Evolutionary conservation across 2,329 filamentous ascomycete genomes (phyloP).

Genomic region (Colletotrichum orchidophilum): DNA sequence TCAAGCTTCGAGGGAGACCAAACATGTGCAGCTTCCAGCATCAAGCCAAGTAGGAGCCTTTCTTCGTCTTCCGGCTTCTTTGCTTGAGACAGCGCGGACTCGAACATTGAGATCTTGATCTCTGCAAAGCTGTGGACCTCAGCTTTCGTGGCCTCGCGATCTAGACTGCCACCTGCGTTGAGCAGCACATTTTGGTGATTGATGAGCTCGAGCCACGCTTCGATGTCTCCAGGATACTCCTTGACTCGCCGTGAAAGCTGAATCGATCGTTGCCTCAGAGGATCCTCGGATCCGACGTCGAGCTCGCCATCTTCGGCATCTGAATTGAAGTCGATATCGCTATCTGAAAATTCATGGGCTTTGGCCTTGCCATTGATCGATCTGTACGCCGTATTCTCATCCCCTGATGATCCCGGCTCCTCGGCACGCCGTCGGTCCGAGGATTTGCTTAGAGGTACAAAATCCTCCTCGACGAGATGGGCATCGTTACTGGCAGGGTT

Average conservation of each 20-base stretch:
- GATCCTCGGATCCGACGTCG: constrained; percentile 48
- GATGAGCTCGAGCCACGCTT: constrained; percentile 82
- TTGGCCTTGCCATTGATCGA: constrained; percentile 74
- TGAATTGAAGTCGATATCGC: constrained; percentile 59
- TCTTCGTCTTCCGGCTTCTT: constrained; percentile 59
- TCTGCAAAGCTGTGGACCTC: constrained; percentile 78
- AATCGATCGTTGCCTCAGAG: constrained; percentile 64
- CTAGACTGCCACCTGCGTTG: constrained; percentile 53
- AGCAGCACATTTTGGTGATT: constrained; percentile 79
- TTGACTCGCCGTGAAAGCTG: constrained; percentile 72
- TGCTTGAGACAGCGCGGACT: constrained; percentile 75
- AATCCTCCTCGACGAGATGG: constrained; percentile 51
- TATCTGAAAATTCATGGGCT: constrained; percentile 54
- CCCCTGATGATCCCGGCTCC: constrained; percentile 54
- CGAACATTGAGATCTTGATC: constrained; percentile 81
- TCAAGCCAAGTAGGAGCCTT: constrained; percentile 71
- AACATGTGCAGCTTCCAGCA: constrained; percentile 77
- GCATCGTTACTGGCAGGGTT: constrained; percentile 18
- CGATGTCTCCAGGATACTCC: constrained; percentile 71
- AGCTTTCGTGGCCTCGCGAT: constrained; percentile 60
- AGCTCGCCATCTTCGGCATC: constrained; percentile 49
- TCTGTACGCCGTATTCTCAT: constrained; percentile 67
- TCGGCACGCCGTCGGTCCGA: constrained; percentile 40
- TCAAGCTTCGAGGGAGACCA: constrained; percentile 61
- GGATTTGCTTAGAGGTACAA: constrained; percentile 51